Evolutionary conservation across 768 basidiomycete species (phyloP).

Genomic region (Boletus vermiculosoides): DNA sequence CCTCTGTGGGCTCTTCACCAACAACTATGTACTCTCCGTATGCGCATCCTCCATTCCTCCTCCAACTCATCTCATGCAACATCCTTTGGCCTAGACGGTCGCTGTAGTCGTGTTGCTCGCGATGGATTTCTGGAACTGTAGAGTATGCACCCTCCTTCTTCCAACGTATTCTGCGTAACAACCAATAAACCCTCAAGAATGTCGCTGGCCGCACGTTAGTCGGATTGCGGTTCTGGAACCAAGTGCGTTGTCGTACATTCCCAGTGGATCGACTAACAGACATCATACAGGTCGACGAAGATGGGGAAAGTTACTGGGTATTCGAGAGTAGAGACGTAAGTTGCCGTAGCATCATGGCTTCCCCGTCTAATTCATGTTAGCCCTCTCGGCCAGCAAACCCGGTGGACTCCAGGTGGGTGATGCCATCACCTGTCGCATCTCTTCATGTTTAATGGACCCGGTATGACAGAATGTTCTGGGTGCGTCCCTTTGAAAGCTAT

Average conservation of each 20-base stretch:
- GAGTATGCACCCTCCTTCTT: slow-evolving; percentile 47
- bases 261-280: neutral
- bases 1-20: slow-evolving; percentile 86
- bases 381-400: slow-evolving; percentile 87
- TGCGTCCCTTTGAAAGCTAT: slow-evolving; percentile 34
- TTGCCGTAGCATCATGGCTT: slow-evolving; percentile 7
- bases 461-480: slow-evolving; percentile 85
- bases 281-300: slow-evolving; percentile 76
- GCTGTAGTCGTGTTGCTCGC: slow-evolving; percentile 89
- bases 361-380: slow-evolving; percentile 39
- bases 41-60: slow-evolving; percentile 28
- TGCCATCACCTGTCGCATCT: slow-evolving; percentile 5
- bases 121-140: slow-evolving; percentile 98
- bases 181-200: slow-evolving; percentile 53
- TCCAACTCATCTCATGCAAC: neutral
- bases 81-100: slow-evolving; percentile 58
- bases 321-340: slow-evolving; percentile 95
- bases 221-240: slow-evolving; percentile 97
- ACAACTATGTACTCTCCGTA: slow-evolving; percentile 92
- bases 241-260: slow-evolving; percentile 41
- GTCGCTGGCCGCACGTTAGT: slow-evolving; percentile 92
- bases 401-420: slow-evolving; percentile 75
- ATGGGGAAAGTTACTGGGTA: slow-evolving; percentile 96
- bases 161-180: neutral
- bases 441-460: slow-evolving; percentile 6